These are phyloP conservation scores for Quercus tomentella DNA, from an alignment of 331 rosid species.

Conservation along the genomic window DNA sequence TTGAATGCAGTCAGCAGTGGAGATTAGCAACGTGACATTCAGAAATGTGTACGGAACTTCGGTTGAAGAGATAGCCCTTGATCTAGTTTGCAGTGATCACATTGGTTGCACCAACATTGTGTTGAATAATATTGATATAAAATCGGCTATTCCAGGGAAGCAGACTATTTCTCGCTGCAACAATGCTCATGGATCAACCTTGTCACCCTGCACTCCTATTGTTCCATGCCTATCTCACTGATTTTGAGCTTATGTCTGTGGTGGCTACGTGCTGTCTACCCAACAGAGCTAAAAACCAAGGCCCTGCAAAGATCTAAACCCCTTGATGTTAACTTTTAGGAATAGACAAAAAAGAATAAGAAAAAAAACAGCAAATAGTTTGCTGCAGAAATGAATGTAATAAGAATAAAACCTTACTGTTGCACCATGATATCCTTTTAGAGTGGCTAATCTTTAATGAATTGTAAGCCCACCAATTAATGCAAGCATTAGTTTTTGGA, in stretches of 20 bases:
- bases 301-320: too few relatives aligned
- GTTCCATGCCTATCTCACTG: constrained; percentile 26
- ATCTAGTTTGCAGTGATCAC: constrained; percentile 9
- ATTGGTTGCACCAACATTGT: constrained; percentile 17
- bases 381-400: too few relatives aligned
- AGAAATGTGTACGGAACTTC: constrained; percentile 27
- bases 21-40: constrained; percentile 30
- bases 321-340: too few relatives aligned
- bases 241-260: too few relatives aligned
- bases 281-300: too few relatives aligned
- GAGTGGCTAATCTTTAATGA: too few relatives aligned
- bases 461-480: too few relatives aligned
- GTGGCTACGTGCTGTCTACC: too few relatives aligned
- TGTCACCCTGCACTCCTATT: background rate
- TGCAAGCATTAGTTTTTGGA: too few relatives aligned
- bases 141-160: background rate
- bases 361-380: too few relatives aligned
- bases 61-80: background rate
- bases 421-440: background rate
- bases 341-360: too few relatives aligned
- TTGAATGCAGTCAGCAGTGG: background rate
- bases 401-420: background rate
- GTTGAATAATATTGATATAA: constrained; percentile 20
- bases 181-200: constrained; percentile 21
- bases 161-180: constrained; percentile 7